phyloP scores from a whole-genome alignment of 495 filamentous ascomycete species.

The Aspergillus heteromorphus region DNA sequence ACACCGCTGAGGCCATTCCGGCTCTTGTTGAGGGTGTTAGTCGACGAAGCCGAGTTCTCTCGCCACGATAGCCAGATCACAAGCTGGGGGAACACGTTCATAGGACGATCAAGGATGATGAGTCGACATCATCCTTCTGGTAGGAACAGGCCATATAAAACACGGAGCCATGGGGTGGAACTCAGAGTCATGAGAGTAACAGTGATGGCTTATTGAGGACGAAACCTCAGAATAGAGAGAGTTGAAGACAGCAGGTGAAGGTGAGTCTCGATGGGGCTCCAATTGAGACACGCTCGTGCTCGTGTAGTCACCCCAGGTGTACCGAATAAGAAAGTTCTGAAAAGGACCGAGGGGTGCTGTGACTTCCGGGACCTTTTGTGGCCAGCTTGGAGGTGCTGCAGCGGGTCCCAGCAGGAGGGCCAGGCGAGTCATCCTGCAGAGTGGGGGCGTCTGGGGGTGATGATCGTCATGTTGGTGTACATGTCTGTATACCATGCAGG shows the following conservation, averaged over 20 bases:
- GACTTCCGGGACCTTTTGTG: background rate
- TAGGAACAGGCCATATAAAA: background rate
- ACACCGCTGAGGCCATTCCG: conserved; percentile 2
- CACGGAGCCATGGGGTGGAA: background rate
- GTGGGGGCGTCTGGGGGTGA: background rate
- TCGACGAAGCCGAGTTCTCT: background rate
- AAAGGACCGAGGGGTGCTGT: background rate
- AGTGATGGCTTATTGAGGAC: conserved; percentile 8
- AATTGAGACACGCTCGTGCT: conserved; percentile 10
- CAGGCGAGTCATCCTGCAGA: background rate
- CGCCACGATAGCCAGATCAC: background rate
- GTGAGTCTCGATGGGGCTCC: background rate
- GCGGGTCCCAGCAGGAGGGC: background rate
- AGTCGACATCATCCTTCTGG: conserved; percentile 7
- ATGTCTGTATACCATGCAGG: background rate
- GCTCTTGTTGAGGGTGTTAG: background rate
- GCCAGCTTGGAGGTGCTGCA: background rate
- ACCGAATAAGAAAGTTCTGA: background rate
- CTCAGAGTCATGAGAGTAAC: conserved; percentile 8
- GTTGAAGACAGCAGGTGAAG: background rate
- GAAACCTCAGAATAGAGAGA: background rate
- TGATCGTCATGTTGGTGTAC: background rate
- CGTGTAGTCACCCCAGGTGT: background rate
- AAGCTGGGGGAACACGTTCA: background rate
- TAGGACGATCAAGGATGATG: conserved; percentile 2